Evolutionary conservation across 2,329 filamentous ascomycete genomes (phyloP).

Genomic region (Alternaria sp.): DNA sequence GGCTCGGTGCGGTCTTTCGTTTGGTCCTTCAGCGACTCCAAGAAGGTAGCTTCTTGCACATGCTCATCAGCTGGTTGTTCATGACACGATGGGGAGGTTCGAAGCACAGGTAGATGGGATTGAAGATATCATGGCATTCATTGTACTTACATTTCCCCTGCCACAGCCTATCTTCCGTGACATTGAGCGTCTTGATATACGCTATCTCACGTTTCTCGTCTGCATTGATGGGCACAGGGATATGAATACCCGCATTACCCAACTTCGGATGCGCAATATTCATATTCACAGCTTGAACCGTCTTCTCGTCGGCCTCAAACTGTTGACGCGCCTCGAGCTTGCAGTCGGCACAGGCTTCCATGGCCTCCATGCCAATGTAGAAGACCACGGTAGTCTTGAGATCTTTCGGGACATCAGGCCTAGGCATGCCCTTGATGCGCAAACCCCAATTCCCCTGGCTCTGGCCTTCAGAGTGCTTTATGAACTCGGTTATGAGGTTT

Average conservation of each 20-base stretch:
- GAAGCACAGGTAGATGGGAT: too few relatives aligned
- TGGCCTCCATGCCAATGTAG: conserved; percentile 78
- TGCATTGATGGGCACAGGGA: conserved; percentile 67
- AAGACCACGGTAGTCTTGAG: conserved; percentile 80
- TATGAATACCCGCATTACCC: conserved; percentile 77
- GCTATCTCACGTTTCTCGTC: conserved; percentile 67
- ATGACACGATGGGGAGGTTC: background rate
- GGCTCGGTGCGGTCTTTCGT: conserved; percentile 43
- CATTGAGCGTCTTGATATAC: conserved; percentile 70
- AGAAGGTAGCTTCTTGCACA: conserved; percentile 62
- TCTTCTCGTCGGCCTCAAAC: conserved; percentile 57
- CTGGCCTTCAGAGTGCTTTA: conserved; percentile 85
- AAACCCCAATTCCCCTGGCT: conserved; percentile 90
- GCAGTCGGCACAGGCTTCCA: conserved; percentile 57
- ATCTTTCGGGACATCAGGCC: conserved; percentile 67
- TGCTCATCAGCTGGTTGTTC: conserved; percentile 18
- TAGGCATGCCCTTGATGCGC: conserved; percentile 78
- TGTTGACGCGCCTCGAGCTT: conserved; percentile 62
- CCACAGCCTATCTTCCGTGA: conserved; percentile 74
- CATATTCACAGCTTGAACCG: conserved; percentile 68
- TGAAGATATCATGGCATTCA: background rate
- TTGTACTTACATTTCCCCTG: conserved; percentile 69
- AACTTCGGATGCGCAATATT: conserved; percentile 72
- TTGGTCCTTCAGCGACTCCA: conserved; percentile 67
- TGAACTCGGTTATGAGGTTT: conserved; percentile 87